Evolutionary conservation across 805 yeast genomes (phyloP).

Genomic region (Ogataea populi-albae): DNA sequence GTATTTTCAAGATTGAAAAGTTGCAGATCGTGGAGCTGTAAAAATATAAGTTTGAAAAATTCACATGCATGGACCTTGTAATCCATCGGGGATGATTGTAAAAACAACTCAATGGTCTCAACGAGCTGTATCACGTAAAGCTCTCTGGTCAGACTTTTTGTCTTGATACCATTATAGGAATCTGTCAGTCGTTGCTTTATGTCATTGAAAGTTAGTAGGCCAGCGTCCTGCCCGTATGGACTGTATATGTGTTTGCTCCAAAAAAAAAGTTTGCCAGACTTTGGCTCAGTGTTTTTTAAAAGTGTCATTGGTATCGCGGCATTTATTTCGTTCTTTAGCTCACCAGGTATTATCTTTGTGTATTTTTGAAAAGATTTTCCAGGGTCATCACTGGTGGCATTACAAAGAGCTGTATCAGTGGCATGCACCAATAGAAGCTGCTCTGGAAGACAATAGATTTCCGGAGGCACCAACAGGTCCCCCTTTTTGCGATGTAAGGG

Average conservation of each 20-base stretch:
- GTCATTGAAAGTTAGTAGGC: background rate
- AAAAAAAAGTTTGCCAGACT: no score
- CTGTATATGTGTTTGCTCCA: conserved; percentile 1
- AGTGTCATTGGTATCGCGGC: no score
- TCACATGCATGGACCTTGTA: conserved; percentile 6
- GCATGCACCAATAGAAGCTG: conserved; percentile 1
- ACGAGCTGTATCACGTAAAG: conserved; percentile 8
- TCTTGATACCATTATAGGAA: background rate
- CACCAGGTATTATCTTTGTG: background rate
- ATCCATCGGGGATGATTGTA: conserved; percentile 3
- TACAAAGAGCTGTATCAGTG: background rate
- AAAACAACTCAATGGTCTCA: conserved; percentile 4
- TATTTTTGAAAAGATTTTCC: no score
- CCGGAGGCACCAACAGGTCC: conserved; percentile 11
- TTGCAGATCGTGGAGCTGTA: conserved; percentile 16
- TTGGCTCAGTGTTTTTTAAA: no score
- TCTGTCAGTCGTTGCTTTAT: background rate
- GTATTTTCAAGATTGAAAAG: conserved; percentile 9
- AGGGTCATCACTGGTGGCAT: conserved; percentile 1
- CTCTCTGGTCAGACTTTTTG: background rate
- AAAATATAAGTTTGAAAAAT: conserved; percentile 13
- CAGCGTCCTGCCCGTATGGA: conserved; percentile 2
- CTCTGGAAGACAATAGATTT: conserved; percentile 7
- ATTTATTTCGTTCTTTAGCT: no score
- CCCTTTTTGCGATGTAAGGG: conserved; percentile 12